Evolutionary conservation across 257 asterid species (phyloP), one percentile per base, ranked within the genome.

Genomic region (Gardenia jasminoides): DNA sequence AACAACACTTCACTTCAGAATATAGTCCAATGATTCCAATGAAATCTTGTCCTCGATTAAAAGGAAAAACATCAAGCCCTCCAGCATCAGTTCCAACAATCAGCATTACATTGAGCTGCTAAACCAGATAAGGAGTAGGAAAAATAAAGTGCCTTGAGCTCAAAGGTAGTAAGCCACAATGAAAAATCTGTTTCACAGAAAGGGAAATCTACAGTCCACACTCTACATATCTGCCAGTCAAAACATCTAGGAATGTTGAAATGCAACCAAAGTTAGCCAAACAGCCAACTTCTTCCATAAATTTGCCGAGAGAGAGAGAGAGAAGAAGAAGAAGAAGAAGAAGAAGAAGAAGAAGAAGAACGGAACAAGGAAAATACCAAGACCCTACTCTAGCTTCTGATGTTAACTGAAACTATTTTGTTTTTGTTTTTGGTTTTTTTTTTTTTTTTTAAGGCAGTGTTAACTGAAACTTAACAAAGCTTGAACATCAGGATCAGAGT

Each of bases 401-500:
- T 33, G 24, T 13, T 31, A 67, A 77, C 7, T 24, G n/a, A n/a
- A n/a, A n/a, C n/a, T n/a, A n/a, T n/a, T n/a, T n/a, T n/a, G n/a
- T n/a, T n/a, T n/a, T n/a, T n/a, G n/a, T n/a, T n/a, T n/a, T n/a
- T n/a, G n/a, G n/a, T n/a, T n/a, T n/a, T n/a, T n/a, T n/a, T n/a
- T n/a, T n/a, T n/a, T n/a, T n/a, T n/a, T n/a, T n/a, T n/a, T n/a
- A n/a, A n/a, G n/a, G n/a, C n/a, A n/a, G n/a, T n/a, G n/a, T n/a
- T n/a, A n/a, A n/a, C n/a, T n/a, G n/a, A 75, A 52, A 22, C 75
- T 36, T 67, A 50, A 50, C 17, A 62, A 26, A 56, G 76, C 62
- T 69, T 71, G 59, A 71, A 36, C 30, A 31, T 67, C 48, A 61
- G 71, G 72, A 71, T 46, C 67, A 72, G n/a, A 26, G 46, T 64